Evolutionary conservation across 1,284 basidiomycete genomes (phyloP).

Genomic region (Trametes sp.): DNA sequence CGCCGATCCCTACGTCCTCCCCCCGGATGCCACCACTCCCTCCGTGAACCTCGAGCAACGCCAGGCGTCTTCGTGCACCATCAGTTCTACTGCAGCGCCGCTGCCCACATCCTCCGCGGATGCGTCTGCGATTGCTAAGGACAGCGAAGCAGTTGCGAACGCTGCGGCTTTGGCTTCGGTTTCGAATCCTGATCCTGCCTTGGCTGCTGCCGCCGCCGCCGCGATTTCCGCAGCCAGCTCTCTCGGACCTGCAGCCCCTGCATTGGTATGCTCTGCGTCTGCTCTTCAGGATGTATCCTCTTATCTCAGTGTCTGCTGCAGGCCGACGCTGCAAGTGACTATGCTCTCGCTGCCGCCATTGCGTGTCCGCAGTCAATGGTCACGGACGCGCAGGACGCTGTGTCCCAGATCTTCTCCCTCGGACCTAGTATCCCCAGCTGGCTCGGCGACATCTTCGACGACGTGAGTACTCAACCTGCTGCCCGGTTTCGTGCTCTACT

Average conservation of each 20-base stretch:
- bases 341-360: neutral
- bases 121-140: conserved; percentile 3
- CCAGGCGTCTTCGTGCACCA: neutral
- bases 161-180: conserved; percentile 6
- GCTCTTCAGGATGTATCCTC: neutral
- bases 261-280: conserved; percentile 3
- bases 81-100: neutral
- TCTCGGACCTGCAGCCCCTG: conserved; percentile 9
- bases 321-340: conserved; percentile 7
- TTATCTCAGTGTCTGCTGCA: neutral
- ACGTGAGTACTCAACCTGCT: neutral
- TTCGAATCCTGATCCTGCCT: neutral
- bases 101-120: conserved; percentile 9
- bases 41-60: neutral
- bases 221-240: conserved; percentile 9
- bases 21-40: too few species aligned
- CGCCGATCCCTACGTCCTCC: too few species aligned
- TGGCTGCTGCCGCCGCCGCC: conserved; percentile 4
- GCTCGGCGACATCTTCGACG: conserved; percentile 1
- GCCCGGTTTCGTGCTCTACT: neutral
- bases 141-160: neutral
- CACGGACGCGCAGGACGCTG: neutral
- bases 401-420: neutral
- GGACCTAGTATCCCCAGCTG: neutral
- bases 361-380: neutral